These are phyloP conservation scores for Fraxinus anomala DNA, from an alignment of 257 asterid genomes.

Conservation along the genomic window DNA sequence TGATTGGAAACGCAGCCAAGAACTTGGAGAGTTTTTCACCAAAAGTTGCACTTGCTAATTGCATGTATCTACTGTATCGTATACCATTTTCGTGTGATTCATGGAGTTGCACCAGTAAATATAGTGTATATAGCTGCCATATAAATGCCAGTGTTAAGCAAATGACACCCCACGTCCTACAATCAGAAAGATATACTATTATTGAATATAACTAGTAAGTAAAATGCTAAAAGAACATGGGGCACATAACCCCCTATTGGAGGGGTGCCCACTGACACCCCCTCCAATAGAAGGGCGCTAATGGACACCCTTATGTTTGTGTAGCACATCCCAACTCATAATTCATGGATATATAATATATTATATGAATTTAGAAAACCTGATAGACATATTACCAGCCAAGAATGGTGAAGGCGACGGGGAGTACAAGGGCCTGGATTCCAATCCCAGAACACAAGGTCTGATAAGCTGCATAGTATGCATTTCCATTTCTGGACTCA, in stretches of 20 bases:
- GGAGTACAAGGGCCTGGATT: conserved; percentile 56
- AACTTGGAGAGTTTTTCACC: conserved; percentile 51
- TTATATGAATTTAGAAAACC: neutral
- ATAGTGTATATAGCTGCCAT: conserved; percentile 87
- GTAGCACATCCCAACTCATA: neutral
- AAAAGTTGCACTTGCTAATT: conserved; percentile 69
- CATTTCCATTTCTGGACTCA: conserved; percentile 55
- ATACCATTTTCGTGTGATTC: conserved; percentile 70
- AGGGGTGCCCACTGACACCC: no score
- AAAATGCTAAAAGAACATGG: no score
- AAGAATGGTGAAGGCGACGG: conserved; percentile 56
- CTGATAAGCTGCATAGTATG: conserved; percentile 52
- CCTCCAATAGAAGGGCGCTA: no score
- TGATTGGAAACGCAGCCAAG: conserved; percentile 56
- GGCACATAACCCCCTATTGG: no score
- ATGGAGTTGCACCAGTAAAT: conserved; percentile 76
- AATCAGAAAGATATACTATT: neutral
- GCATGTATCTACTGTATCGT: conserved; percentile 89
- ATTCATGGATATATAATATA: conserved; percentile 19
- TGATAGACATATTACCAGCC: conserved; percentile 38
- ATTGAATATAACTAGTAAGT: no score
- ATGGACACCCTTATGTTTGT: no score
- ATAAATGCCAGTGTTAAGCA: conserved; percentile 57
- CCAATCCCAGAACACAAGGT: conserved; percentile 58
- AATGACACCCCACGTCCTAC: conserved; percentile 56